Evolutionary conservation across 208 protist species (phyloP), one percentile per base, ranked within the genome.

Genomic region (Lotmaria passim): DNA sequence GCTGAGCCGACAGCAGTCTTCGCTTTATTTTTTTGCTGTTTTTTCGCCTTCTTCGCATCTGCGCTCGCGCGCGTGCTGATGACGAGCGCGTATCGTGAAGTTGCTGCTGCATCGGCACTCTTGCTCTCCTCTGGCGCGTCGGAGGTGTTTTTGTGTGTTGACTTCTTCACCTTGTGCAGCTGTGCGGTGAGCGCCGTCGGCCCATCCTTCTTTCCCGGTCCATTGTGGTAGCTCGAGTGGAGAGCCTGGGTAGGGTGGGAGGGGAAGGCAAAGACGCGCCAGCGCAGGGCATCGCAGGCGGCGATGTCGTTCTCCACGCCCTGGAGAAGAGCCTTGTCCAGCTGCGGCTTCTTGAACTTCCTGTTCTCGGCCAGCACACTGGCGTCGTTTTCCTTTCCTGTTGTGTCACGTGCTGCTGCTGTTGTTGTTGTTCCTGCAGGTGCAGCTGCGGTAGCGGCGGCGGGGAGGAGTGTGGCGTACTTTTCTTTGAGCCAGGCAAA

Each of bases 231-330:
- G 62, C 59, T 82, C 7, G 46, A 43, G 39, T 55, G 51, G 43
- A 85, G 68, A 4, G 80, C 56, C 3, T 28, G n/a, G 28, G 75
- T 69, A 3, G 79, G 66, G 36, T 82, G 72, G 15, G 82, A 88
- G 6, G 69, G 76, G n/a, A 81, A 77, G 31, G 82, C 62, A 30
- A 91, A 88, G 28, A 56, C 36, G 0, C 62, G 55, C 86, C 86
- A 91, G 1, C 82, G 73, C 28, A 82, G 69, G 7, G 69, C 58
- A 28, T 72, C 67, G 61, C 86, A 91, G 24, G 82, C 85, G 7
- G 38, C 24, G 0, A 88, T 33, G 46, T 91, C 85, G 64, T 91
- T 88, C 31, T 75, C 56, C 4, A 90, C 8, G 1, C 50, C 55
- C 52, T 59, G 21, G 31, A 63, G 68, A 36, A 64, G 46, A 28